Conservation (phyloP, 176 grass and related monocot species). For the Metroxylon sagu region DNA sequence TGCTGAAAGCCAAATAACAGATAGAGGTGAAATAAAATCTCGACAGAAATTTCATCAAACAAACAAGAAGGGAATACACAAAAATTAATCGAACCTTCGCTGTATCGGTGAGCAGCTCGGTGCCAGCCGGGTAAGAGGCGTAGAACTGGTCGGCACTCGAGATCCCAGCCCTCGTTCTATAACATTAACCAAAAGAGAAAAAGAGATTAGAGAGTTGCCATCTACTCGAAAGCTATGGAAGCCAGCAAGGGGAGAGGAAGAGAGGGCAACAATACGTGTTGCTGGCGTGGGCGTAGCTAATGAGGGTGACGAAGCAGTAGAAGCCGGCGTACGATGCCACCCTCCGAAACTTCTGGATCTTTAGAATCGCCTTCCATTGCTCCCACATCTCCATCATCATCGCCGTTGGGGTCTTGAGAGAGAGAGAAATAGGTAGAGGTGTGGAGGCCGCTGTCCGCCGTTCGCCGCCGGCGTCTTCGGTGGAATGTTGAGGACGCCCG, state of each 20-base stretch:
- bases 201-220: slow-evolving; percentile 7
- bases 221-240: too few relatives aligned
- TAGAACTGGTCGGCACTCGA: slow-evolving; percentile 76
- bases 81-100: slow-evolving; percentile 48
- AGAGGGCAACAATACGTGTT: slow-evolving; percentile 36
- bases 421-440: too few relatives aligned
- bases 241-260: background rate
- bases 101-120: slow-evolving; percentile 70
- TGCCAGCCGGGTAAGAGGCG: slow-evolving; percentile 67
- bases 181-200: background rate
- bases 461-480: too few relatives aligned
- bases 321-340: slow-evolving; percentile 62
- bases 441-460: too few relatives aligned
- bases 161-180: slow-evolving; percentile 82
- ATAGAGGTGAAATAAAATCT: too few relatives aligned
- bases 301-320: slow-evolving; percentile 55
- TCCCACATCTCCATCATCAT: slow-evolving; percentile 56
- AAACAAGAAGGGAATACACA: too few relatives aligned
- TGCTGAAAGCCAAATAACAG: too few relatives aligned
- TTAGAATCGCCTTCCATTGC: slow-evolving; percentile 53
- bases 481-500: too few relatives aligned
- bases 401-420: too few relatives aligned
- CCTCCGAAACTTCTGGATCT: slow-evolving; percentile 73
- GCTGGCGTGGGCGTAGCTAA: slow-evolving; percentile 76
- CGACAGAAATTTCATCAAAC: too few relatives aligned